A percentile compares a stretch with the other conserved stretches of the same genome.
Conservation (phyloP, 768 basidiomycete species). For the Strobilomyces dryophilus region DNA sequence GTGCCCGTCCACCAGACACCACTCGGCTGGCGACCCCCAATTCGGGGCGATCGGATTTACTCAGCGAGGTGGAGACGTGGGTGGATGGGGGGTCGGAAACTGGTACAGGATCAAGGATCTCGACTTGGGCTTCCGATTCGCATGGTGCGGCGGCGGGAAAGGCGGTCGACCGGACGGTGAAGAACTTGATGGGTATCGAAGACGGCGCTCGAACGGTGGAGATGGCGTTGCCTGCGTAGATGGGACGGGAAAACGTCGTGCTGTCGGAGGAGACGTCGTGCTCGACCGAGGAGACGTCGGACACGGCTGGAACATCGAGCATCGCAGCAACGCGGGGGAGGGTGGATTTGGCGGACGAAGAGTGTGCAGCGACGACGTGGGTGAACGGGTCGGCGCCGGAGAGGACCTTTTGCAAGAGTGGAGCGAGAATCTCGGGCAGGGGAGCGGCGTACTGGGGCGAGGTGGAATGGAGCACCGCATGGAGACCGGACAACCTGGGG, state of each 20-base stretch:
- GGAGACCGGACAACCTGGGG: slow-evolving; percentile 62
- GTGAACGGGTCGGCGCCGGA: slow-evolving; percentile 66
- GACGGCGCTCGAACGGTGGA: slow-evolving; percentile 80
- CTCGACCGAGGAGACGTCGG: slow-evolving; percentile 82
- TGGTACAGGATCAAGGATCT: slow-evolving; percentile 60
- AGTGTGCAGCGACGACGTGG: slow-evolving; percentile 89
- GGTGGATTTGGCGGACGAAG: slow-evolving; percentile 87
- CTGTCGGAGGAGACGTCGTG: slow-evolving; percentile 66
- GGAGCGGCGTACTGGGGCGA: slow-evolving; percentile 66
- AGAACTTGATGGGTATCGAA: slow-evolving; percentile 83
- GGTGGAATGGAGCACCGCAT: slow-evolving; percentile 62
- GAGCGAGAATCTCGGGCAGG: slow-evolving; percentile 76
- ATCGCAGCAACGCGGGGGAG: slow-evolving; percentile 88
- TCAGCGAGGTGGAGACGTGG: slow-evolving; percentile 72
- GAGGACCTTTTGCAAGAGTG: slow-evolving; percentile 74
- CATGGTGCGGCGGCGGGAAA: slow-evolving; percentile 61
- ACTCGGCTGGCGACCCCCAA: slow-evolving; percentile 83
- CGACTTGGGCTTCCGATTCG: slow-evolving; percentile 54
- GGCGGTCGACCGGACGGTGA: slow-evolving; percentile 90
- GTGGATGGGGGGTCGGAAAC: slow-evolving; percentile 48
- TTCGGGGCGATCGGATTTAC: slow-evolving; percentile 90
- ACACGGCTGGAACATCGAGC: slow-evolving; percentile 87
- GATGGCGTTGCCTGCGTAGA: slow-evolving; percentile 98
- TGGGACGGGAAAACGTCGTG: slow-evolving; percentile 88
- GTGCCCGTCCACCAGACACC: slow-evolving; percentile 91